Percentiles rank a stretch among this genome's conserved stretches.
These are phyloP conservation scores for Penicillium sp. DNA, from an alignment of 2,329 filamentous ascomycete genomes.

Conservation along the genomic window DNA sequence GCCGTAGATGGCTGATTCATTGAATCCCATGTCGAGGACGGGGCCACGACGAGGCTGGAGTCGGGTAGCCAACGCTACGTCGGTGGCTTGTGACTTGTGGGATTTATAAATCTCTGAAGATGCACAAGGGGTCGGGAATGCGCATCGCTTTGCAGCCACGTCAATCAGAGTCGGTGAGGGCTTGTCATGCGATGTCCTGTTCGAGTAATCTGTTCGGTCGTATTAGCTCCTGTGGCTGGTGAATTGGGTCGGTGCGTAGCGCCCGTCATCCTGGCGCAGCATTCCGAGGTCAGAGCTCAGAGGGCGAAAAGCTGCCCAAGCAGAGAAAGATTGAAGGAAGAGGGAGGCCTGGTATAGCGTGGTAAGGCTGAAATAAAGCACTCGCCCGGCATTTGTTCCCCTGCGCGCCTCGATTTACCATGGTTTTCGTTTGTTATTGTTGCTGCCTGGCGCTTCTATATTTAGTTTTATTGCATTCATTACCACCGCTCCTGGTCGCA, in stretches of 20 bases:
- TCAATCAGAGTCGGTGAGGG: neutral
- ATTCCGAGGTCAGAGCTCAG: neutral
- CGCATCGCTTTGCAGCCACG: neutral
- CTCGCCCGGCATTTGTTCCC: neutral
- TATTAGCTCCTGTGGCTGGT: neutral
- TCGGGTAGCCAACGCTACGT: neutral
- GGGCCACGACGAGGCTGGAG: neutral
- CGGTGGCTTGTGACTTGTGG: neutral
- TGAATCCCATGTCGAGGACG: neutral
- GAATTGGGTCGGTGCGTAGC: neutral
- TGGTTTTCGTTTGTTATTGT: neutral
- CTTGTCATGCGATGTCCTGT: neutral
- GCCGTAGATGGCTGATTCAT: neutral
- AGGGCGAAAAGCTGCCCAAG: neutral
- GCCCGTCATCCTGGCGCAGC: neutral
- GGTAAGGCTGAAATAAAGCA: neutral
- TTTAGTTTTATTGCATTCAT: neutral
- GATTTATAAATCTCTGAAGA: too few relatives aligned
- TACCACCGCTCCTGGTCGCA: too few relatives aligned
- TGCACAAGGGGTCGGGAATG: neutral
- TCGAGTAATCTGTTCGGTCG: neutral
- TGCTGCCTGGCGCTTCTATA: neutral
- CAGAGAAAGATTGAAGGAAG: neutral
- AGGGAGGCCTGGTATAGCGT: neutral
- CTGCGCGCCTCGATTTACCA: neutral